Evolutionary conservation across 768 basidiomycete species (phyloP).

Genomic region (Auriculariales sp.): DNA sequence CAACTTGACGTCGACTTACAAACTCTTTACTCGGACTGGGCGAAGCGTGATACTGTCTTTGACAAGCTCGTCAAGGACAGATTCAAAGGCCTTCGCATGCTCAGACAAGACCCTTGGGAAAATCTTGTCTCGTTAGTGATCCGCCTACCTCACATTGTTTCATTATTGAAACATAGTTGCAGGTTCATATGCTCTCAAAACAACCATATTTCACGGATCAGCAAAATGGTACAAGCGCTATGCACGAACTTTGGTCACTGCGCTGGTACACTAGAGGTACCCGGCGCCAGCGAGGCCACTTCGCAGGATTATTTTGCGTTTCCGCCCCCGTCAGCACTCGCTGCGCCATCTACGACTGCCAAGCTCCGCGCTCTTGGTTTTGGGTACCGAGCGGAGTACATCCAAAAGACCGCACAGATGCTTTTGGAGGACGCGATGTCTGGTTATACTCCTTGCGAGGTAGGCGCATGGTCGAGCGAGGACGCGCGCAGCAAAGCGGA

Average conservation of each 20-base stretch:
- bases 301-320: conserved; percentile 58
- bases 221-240: conserved; percentile 79
- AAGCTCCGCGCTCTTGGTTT: conserved; percentile 76
- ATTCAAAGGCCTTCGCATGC: conserved; percentile 70
- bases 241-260: conserved; percentile 63
- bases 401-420: conserved; percentile 71
- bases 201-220: conserved; percentile 90
- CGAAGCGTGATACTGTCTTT: conserved; percentile 60
- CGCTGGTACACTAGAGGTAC: conserved; percentile 36
- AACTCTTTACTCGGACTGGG: conserved; percentile 65
- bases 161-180: neutral
- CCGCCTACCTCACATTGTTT: neutral
- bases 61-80: conserved; percentile 35
- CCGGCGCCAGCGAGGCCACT: conserved; percentile 16
- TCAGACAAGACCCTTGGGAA: conserved; percentile 94
- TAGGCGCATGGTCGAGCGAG: neutral
- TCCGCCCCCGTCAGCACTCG: conserved; percentile 59
- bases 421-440: conserved; percentile 41
- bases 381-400: conserved; percentile 88
- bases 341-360: conserved; percentile 38
- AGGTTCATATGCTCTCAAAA: conserved; percentile 98
- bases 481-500: neutral
- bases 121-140: conserved; percentile 75
- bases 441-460: neutral
- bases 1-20: conserved; percentile 66